These are phyloP conservation scores for Stephania yunnanensis DNA, from an alignment of 164 flowering plant genomes.

Conservation along the genomic window DNA sequence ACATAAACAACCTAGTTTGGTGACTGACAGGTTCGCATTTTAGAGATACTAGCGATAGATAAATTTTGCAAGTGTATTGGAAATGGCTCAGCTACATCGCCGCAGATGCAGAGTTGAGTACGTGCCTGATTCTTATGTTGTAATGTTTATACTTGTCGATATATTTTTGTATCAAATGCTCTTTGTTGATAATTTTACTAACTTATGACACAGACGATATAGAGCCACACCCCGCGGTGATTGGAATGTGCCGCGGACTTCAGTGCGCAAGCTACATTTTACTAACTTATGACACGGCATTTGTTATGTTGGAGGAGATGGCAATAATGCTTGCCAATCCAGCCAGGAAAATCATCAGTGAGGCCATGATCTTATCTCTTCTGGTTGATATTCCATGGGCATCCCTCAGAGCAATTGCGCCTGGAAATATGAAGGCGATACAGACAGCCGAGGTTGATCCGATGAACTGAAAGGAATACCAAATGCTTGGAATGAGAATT, in stretches of 20 bases:
- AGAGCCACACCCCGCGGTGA: background rate
- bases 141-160: too few relatives aligned
- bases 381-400: constrained; percentile 60
- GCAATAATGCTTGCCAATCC: constrained; percentile 63
- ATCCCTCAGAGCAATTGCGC: constrained; percentile 77
- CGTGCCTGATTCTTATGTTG: background rate
- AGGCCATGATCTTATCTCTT: constrained; percentile 52
- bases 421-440: constrained; percentile 82
- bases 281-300: background rate
- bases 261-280: background rate
- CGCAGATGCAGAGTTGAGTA: background rate
- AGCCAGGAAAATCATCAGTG: constrained; percentile 58
- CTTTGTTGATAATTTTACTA: too few relatives aligned
- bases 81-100: background rate
- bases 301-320: constrained; percentile 55
- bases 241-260: background rate
- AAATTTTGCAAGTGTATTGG: background rate
- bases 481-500: constrained; percentile 68
- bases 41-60: background rate
- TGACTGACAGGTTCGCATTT: too few relatives aligned
- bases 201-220: too few relatives aligned
- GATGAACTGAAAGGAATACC: constrained; percentile 82
- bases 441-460: constrained; percentile 76
- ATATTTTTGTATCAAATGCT: too few relatives aligned
- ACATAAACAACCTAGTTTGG: too few relatives aligned